A percentile compares a stretch with the other conserved stretches of the same genome.
Evolutionary conservation across 208 protist species (phyloP).

Genomic region (Leishmania martiniquensis): DNA sequence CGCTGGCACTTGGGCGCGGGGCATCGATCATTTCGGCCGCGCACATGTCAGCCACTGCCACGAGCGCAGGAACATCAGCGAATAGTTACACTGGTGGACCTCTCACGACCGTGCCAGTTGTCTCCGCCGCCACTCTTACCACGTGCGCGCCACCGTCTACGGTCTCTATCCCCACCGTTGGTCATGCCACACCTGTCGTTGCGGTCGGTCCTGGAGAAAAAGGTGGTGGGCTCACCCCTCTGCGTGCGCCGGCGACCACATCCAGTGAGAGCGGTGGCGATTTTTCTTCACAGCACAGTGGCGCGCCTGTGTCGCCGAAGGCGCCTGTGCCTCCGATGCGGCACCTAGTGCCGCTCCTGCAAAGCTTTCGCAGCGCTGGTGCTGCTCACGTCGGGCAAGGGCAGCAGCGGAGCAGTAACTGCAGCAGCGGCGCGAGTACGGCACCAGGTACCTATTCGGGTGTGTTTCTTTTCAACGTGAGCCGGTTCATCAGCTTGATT

Average conservation of each 20-base stretch:
- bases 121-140: not conserved
- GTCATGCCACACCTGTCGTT: no score
- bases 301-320: not conserved
- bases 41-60: not conserved
- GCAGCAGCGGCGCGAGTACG: not conserved
- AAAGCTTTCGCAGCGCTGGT: not conserved
- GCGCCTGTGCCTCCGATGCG: not conserved
- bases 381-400: not conserved
- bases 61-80: not conserved
- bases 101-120: not conserved
- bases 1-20: not conserved
- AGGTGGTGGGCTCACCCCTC: not conserved
- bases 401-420: not conserved
- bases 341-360: not conserved
- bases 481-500: conserved; percentile 74
- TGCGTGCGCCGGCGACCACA: no score
- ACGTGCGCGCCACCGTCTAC: not conserved
- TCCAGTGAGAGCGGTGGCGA: not conserved
- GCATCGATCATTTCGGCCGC: not conserved
- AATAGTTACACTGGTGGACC: not conserved
- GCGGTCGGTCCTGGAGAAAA: not conserved
- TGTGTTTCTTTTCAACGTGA: conserved; percentile 83
- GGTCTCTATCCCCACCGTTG: not conserved
- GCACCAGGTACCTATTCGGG: conserved; percentile 26
- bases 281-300: not conserved